Base-by-base conservation (phyloP, 176 grass and related monocot genomes). In the Thinopyrum elongatum region DNA sequence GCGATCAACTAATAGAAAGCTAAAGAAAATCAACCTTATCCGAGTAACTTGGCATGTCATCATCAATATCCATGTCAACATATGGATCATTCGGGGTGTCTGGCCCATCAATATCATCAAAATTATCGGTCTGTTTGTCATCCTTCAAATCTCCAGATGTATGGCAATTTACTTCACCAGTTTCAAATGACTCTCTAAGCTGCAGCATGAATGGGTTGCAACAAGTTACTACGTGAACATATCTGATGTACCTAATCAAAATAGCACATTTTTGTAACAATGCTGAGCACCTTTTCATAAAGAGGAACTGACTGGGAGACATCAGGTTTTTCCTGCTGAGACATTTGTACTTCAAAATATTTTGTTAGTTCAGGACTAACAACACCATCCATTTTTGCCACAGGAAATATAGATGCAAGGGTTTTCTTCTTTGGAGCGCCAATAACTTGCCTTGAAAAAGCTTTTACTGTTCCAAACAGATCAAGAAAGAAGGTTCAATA, bases 121-220 rank as follows among this genome's bases (percentile, higher is more conserved):
- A 85, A 79, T 90, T 65, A 83, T 98, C 30, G 26, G 92, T 86
- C 36, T 86, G 79, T 83, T 84, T 47, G 12, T 89, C 84, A 85
- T 90, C 81, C 34, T 81, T 87, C n/a, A 76, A 65, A 90, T 84
- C 76, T 21, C 49, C 92, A 83, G 92, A 89, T 27, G 23, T 23
- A 87, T 28, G 8, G 19, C 57, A 65, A 68, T 47, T 86, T 74
- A 70, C 88, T 91, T 96, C 88, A 87, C 90, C 88, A 34, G 64
- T 82, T 67, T 87, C 88, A 87, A 99, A 64, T 79, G 90, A 92
- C 79, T 83, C 95, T 89, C 89, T 89, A 79, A 96, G 88, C 97
- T 99, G 84, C 75, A 94, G 69, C 70, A 77, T 88, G 26, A 44
- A 83, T 72, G 17, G 27, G 55, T 15, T 6, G 22, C 30, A 49